A percentile compares a stretch with the other conserved stretches of the same genome.
These are phyloP conservation scores for Typha latifolia DNA, from an alignment of 176 grass and related monocot genomes.

Conservation along the genomic window DNA sequence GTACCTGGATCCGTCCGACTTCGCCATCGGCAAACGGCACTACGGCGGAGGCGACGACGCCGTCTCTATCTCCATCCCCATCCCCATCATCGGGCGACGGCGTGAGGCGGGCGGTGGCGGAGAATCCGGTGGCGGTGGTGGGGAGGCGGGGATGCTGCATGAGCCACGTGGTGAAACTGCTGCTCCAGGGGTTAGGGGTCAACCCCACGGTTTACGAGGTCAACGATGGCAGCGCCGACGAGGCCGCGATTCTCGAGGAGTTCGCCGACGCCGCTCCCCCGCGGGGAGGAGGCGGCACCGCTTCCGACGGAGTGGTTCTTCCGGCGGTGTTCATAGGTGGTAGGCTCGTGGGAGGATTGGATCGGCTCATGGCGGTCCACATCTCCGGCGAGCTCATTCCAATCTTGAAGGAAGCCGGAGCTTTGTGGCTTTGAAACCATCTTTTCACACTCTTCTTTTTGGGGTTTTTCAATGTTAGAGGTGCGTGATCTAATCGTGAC, in stretches of 20 bases:
- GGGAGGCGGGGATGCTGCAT: constrained; percentile 72
- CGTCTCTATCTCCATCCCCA: background rate
- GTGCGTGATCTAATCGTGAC: background rate
- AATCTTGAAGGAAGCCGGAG: constrained; percentile 80
- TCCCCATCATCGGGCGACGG: background rate
- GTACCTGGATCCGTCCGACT: constrained; percentile 21
- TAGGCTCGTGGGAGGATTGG: constrained; percentile 56
- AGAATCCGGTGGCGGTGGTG: constrained; percentile 72
- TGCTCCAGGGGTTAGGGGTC: constrained; percentile 81
- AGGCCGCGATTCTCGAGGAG: constrained; percentile 36
- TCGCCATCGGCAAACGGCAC: background rate
- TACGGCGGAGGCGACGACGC: background rate
- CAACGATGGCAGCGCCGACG: constrained; percentile 24
- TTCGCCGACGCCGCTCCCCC: background rate
- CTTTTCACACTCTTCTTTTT: too few species aligned
- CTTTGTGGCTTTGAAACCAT: constrained; percentile 55
- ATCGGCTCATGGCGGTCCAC: constrained; percentile 86
- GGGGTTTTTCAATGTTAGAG: too few species aligned
- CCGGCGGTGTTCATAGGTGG: constrained; percentile 91
- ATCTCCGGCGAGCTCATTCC: constrained; percentile 93
- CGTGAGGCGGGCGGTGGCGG: constrained; percentile 46
- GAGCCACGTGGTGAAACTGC: constrained; percentile 70
- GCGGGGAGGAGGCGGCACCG: background rate
- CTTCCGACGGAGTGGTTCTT: constrained; percentile 9
- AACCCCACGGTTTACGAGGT: constrained; percentile 77